A percentile compares a stretch with the other conserved stretches of the same genome.
These are phyloP conservation scores for Maudiozyma saulgeensis DNA, from an alignment of 805 yeast species.

Conservation along the genomic window DNA sequence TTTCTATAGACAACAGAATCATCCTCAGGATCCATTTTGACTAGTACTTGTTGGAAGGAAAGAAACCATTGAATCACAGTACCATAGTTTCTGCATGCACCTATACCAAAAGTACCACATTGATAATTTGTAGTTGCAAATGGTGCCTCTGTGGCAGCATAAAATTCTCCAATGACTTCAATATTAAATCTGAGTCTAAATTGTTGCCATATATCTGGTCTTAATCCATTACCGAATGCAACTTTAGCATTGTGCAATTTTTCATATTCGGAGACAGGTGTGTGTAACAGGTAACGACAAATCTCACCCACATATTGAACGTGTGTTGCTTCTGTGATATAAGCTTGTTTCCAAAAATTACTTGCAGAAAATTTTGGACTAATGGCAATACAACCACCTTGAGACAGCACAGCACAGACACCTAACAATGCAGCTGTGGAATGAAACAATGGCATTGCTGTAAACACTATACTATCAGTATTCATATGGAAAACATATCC, in stretches of 20 bases:
- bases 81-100: slow-evolving; percentile 82
- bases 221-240: slow-evolving; percentile 86
- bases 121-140: slow-evolving; percentile 78
- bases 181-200: slow-evolving; percentile 73
- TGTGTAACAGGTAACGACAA: slow-evolving; percentile 70
- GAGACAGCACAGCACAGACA: slow-evolving; percentile 53
- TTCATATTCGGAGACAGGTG: slow-evolving; percentile 60
- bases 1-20: slow-evolving; percentile 63
- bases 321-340: slow-evolving; percentile 59
- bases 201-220: slow-evolving; percentile 79
- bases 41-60: slow-evolving; percentile 48
- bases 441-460: slow-evolving; percentile 93
- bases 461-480: slow-evolving; percentile 52
- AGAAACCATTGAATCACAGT: slow-evolving; percentile 42
- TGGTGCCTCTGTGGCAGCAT: slow-evolving; percentile 90
- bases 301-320: slow-evolving; percentile 94
- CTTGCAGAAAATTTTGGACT: slow-evolving; percentile 76
- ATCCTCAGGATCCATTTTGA: slow-evolving; percentile 73
- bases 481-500: slow-evolving; percentile 57
- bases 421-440: slow-evolving; percentile 89
- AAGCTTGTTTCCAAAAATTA: slow-evolving; percentile 85
- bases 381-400: slow-evolving; percentile 69
- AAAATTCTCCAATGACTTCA: slow-evolving; percentile 75
- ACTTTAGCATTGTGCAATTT: slow-evolving; percentile 47
- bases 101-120: slow-evolving; percentile 68